Conservation (phyloP, 768 basidiomycete genomes). For the Agrocybe pediades region DNA sequence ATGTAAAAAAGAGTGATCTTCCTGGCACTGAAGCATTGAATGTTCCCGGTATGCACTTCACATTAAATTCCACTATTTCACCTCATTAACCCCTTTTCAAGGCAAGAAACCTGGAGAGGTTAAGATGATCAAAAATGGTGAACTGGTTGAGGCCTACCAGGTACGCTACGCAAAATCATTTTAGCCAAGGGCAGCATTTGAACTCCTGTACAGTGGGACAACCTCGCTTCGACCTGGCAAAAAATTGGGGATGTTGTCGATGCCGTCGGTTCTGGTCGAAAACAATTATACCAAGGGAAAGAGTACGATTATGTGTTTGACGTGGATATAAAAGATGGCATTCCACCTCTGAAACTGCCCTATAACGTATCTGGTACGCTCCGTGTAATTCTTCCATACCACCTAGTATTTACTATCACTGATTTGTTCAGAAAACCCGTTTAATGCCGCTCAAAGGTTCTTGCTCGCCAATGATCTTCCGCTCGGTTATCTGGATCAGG, state of each 20-base stretch:
- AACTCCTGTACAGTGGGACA: slow-evolving; percentile 73
- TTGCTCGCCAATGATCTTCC: slow-evolving; percentile 84
- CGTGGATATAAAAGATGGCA: slow-evolving; percentile 93
- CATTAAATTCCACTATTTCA: neutral
- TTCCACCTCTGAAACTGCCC: slow-evolving; percentile 90
- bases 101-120: slow-evolving; percentile 95
- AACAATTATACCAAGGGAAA: slow-evolving; percentile 88
- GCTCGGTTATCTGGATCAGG: slow-evolving; percentile 80
- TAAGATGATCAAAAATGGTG: slow-evolving; percentile 84
- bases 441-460: slow-evolving; percentile 86
- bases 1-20: slow-evolving; percentile 90
- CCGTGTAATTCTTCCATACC: slow-evolving; percentile 1
- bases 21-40: slow-evolving; percentile 82
- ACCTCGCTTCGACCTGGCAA: slow-evolving; percentile 69
- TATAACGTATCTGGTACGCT: slow-evolving; percentile 83
- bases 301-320: slow-evolving; percentile 99
- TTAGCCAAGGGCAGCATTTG: too few species aligned
- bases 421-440: slow-evolving; percentile 79
- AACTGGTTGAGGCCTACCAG: slow-evolving; percentile 88
- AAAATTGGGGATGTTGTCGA: slow-evolving; percentile 97
- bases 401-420: neutral
- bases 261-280: slow-evolving; percentile 86
- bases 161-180: too few species aligned
- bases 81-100: slow-evolving; percentile 20
- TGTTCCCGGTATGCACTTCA: slow-evolving; percentile 56